These are phyloP conservation scores for Centaurea solstitialis DNA, from an alignment of 129 eudicot species.

Conservation along the genomic window DNA sequence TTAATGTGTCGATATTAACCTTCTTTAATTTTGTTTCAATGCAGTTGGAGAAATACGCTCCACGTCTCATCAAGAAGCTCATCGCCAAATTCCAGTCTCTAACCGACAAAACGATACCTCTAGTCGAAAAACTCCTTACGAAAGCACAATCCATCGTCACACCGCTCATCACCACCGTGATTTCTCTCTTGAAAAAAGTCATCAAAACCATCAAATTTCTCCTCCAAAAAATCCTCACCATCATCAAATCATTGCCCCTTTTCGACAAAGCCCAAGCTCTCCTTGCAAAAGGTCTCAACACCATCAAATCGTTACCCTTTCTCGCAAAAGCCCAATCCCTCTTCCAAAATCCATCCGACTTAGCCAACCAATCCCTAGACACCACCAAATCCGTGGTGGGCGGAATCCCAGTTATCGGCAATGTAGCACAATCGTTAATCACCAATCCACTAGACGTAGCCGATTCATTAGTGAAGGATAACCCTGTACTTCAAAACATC, in stretches of 20 bases:
- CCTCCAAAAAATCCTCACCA: slow-evolving; percentile 5
- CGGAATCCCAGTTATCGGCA: slow-evolving; percentile 25
- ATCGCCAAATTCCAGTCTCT: slow-evolving; percentile 18
- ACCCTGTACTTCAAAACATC: slow-evolving; percentile 24
- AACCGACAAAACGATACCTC: slow-evolving; percentile 9
- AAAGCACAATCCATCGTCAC: background rate
- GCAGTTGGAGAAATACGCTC: slow-evolving; percentile 58
- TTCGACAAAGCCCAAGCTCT: background rate
- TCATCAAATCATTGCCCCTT: background rate
- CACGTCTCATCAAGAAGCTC: slow-evolving; percentile 45
- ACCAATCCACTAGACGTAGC: slow-evolving; percentile 4
- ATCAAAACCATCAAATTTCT: background rate
- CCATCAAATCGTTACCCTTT: background rate
- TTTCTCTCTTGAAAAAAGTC: slow-evolving; percentile 1
- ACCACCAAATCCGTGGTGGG: slow-evolving; percentile 20
- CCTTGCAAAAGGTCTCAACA: background rate
- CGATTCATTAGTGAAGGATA: slow-evolving; percentile 10
- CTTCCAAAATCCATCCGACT: slow-evolving; percentile 5
- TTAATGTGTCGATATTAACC: background rate
- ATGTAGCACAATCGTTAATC: slow-evolving; percentile 14
- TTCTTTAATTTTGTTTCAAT: background rate
- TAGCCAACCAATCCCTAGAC: slow-evolving; percentile 9
- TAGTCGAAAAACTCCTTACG: background rate
- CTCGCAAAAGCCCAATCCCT: background rate
- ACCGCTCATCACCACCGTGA: slow-evolving; percentile 8